phyloP scores from a whole-genome alignment of 495 filamentous ascomycete species.

The Friedmanniomyces simplex region DNA sequence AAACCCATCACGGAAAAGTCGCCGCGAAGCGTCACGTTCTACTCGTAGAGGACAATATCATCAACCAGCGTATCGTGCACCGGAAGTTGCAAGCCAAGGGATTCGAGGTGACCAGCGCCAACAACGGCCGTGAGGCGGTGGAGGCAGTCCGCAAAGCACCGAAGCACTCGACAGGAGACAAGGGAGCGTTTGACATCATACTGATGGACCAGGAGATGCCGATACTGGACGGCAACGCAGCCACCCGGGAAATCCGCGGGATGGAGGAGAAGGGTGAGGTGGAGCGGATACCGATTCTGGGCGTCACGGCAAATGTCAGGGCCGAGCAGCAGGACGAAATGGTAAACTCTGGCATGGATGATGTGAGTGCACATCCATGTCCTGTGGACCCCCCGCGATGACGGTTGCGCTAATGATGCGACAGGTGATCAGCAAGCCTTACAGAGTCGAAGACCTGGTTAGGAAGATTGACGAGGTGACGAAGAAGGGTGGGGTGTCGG shows the following conservation, averaged over 20 bases:
- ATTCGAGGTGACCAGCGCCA: slow-evolving; percentile 26
- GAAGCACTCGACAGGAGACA: background rate
- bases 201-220: slow-evolving; percentile 35
- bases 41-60: slow-evolving; percentile 25
- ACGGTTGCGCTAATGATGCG: too few relatives aligned
- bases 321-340: slow-evolving; percentile 24
- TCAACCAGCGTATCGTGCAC: slow-evolving; percentile 29
- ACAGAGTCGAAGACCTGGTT: slow-evolving; percentile 18
- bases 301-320: slow-evolving; percentile 29
- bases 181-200: slow-evolving; percentile 18
- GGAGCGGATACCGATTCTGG: slow-evolving; percentile 20
- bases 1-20: background rate
- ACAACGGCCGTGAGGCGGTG: slow-evolving; percentile 29
- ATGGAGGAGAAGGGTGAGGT: slow-evolving; percentile 16
- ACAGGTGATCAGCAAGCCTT: slow-evolving; percentile 17
- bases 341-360: slow-evolving; percentile 27
- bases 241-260: slow-evolving; percentile 20
- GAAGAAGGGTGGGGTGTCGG: background rate
- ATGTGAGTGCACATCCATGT: slow-evolving; percentile 2
- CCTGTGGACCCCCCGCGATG: background rate
- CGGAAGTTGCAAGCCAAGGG: slow-evolving; percentile 24
- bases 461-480: slow-evolving; percentile 5
- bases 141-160: slow-evolving; percentile 12
- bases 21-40: background rate
- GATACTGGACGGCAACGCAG: slow-evolving; percentile 27